Evolutionary conservation across 179 eudicot genomes (phyloP), one percentile per base, ranked within the genome.

Genomic region (Corrigiola litoralis): DNA sequence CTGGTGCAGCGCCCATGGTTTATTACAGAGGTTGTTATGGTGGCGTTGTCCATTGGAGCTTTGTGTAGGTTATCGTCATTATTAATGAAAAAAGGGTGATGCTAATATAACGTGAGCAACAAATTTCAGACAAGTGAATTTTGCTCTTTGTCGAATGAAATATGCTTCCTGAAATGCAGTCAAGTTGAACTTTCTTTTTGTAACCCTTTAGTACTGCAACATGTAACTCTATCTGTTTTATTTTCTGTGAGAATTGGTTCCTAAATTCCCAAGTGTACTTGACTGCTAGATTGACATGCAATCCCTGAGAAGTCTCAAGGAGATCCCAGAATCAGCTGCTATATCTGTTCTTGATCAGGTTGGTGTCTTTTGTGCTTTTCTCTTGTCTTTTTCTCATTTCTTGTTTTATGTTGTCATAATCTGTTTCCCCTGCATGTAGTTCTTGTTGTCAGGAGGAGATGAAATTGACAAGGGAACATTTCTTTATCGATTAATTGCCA

Each of bases 261-360:
- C n/a, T n/a, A n/a, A n/a, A n/a, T n/a, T n/a, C n/a, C n/a, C n/a
- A n/a, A n/a, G n/a, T n/a, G n/a, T n/a, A n/a, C n/a, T n/a, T n/a
- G n/a, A 32, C 66, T 71, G 67, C 36, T 81, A 87, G 95, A 82
- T 87, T 32, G 86, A 80, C 32, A 68, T 85, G 21, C 78, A 74
- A 37, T 69, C 68, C 59, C 77, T 87, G 60, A 64, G 76, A 64
- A 75, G 72, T 69, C 90, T 87, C 42, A 83, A 75, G 75, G 80
- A 74, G 58, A 72, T 85, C 44, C 88, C 88, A 14, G 87, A 85
- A 68, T 73, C 88, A 31, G 66, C 69, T 75, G 84, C 95, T 16
- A 85, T 85, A 71, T 81, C 88, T 58, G 78, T 81, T 58, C 90
- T 87, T 75, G 90, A 87, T 67, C 95, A 87, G 95, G 95, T 87